Base-by-base conservation (phyloP, 139 green algal species). In the Chlamydomonas sp. region DNA sequence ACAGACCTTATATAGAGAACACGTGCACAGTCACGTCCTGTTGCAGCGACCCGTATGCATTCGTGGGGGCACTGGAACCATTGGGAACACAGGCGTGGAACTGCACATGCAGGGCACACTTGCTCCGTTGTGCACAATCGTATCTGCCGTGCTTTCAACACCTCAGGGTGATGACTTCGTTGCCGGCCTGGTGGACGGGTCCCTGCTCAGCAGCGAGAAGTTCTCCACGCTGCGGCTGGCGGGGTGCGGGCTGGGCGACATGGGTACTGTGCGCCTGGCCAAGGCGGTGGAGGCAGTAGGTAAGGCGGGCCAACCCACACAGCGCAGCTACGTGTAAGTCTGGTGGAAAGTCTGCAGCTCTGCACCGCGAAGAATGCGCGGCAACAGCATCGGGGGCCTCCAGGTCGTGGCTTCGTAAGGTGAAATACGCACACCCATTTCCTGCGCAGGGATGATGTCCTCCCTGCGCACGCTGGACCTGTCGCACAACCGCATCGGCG, bases 381-480 rank as follows among this genome's bases (percentile, higher is more conserved):
- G 31, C 31, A 49, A 49, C 31, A 49, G 31, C 31, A 49, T 49
- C 31, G 31, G 31, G 31, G 31, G 31, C 31, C 31, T 49, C 31
- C 31, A 49, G 31, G 31, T 49, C 31, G 31, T 49, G 31, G 31
- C 31, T 49, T 49, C 31, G 31, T 49, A 49, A 49, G 31, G 31
- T 49, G 31, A 49, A 49, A 49, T 49, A 49, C 31, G 31, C 31
- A 49, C 31, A 49, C 31, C 31, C 31, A 49, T 49, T 49, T 5
- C 14, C 10, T 76, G 69, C 2, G 63, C 86, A 94, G 88, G 92
- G 75, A 90, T 90, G 89, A 80, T 86, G 84, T 93, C 77, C 72
- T 89, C 69, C 67, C 87, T 95, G 58, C 88, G 90, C 74, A 69
- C 88, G 61, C 91, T 95, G 71, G 93, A 95, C 85, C 83, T 95